Conservation (phyloP, 2,329 filamentous ascomycete species). For the Penicillium sp. region DNA sequence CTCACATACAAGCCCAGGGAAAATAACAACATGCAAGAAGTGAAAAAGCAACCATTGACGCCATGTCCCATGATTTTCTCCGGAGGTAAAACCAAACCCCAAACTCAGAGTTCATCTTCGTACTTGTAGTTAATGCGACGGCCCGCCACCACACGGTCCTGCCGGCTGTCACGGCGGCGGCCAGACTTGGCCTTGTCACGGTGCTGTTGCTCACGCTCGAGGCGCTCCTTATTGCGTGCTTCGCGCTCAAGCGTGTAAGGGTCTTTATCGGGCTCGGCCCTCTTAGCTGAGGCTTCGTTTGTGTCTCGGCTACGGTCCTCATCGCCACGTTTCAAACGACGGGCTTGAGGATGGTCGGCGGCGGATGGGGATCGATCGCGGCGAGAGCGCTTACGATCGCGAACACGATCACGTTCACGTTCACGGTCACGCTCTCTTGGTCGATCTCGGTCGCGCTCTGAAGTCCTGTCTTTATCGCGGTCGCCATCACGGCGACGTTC, state of each 20-base stretch:
- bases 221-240: slow-evolving; percentile 53
- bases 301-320: slow-evolving; percentile 22
- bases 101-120: slow-evolving; percentile 35
- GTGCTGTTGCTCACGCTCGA: slow-evolving; percentile 58
- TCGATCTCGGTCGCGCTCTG: slow-evolving; percentile 25
- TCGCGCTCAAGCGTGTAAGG: slow-evolving; percentile 66
- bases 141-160: slow-evolving; percentile 27
- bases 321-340: slow-evolving; percentile 30
- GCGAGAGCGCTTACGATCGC: slow-evolving; percentile 31
- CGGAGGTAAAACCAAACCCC: not conserved
- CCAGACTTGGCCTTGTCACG: slow-evolving; percentile 42
- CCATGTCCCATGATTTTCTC: slow-evolving; percentile 9
- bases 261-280: slow-evolving; percentile 48
- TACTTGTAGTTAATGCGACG: slow-evolving; percentile 43
- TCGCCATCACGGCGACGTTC: slow-evolving; percentile 21
- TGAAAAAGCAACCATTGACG: not conserved
- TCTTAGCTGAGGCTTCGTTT: slow-evolving; percentile 9
- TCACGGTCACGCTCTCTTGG: slow-evolving; percentile 31
- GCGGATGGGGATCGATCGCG: slow-evolving; percentile 35
- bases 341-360: slow-evolving; percentile 28
- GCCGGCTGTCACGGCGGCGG: slow-evolving; percentile 29
- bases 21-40: slow-evolving; percentile 10
- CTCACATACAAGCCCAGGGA: not conserved
- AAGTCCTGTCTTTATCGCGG: slow-evolving; percentile 30
- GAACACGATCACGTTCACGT: slow-evolving; percentile 21